phyloP scores from a whole-genome alignment of 306 rosid species.

The Dryas octopetala region DNA sequence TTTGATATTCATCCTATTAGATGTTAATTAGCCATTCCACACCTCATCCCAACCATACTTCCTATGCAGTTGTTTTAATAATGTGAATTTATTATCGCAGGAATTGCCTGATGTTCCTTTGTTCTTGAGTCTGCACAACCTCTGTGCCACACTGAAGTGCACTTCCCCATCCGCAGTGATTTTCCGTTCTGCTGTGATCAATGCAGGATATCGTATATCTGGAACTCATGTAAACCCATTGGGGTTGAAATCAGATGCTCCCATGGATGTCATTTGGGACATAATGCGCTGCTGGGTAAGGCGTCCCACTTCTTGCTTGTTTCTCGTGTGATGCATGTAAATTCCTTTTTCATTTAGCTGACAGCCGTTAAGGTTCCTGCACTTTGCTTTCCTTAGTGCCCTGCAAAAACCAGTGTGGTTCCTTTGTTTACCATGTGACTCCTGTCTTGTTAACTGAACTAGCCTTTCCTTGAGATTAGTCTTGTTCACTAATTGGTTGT shows the following conservation, averaged over 20 bases:
- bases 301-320: not conserved
- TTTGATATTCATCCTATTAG: not conserved
- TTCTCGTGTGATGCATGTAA: slow-evolving; percentile 5
- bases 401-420: not conserved
- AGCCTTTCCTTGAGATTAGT: not conserved
- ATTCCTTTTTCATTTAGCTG: not conserved
- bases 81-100: slow-evolving; percentile 40
- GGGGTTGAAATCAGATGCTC: slow-evolving; percentile 94
- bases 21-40: not conserved
- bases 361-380: not conserved
- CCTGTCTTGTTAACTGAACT: not conserved
- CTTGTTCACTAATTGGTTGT: not conserved
- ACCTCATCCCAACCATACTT: too few species aligned
- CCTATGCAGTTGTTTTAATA: not conserved
- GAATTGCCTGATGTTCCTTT: slow-evolving; percentile 93
- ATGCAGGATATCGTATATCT: slow-evolving; percentile 90
- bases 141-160: slow-evolving; percentile 92
- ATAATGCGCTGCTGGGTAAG: slow-evolving; percentile 99
- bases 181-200: slow-evolving; percentile 90
- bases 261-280: slow-evolving; percentile 95
- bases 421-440: not conserved
- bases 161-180: slow-evolving; percentile 93
- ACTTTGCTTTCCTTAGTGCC: not conserved
- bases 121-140: slow-evolving; percentile 89
- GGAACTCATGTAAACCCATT: slow-evolving; percentile 94